Evolutionary conservation across 2,329 filamentous ascomycete genomes (phyloP).

Genomic region (Scedosporium dehoogii): DNA sequence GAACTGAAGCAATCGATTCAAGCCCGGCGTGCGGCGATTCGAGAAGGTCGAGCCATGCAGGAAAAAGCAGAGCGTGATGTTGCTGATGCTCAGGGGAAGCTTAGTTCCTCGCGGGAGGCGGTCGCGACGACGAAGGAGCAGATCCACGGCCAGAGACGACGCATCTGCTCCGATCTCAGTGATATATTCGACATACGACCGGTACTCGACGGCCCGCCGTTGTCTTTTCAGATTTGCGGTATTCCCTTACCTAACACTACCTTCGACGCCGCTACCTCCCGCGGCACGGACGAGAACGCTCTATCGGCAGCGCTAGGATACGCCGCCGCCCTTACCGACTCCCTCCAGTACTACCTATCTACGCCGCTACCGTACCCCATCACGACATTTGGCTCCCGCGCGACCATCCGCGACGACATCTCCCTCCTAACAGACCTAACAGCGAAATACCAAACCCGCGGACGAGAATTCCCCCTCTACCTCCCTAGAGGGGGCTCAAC

Average conservation of each 20-base stretch:
- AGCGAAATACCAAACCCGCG: conserved; percentile 23
- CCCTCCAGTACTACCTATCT: conserved; percentile 73
- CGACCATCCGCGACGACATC: conserved; percentile 68
- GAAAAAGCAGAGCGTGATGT: conserved; percentile 50
- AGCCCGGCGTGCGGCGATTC: conserved; percentile 58
- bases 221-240: conserved; percentile 76
- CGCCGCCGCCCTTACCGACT: conserved; percentile 63
- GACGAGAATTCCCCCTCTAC: conserved; percentile 74
- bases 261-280: conserved; percentile 43
- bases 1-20: conserved; percentile 59
- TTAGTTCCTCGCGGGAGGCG: conserved; percentile 45
- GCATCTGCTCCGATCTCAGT: conserved; percentile 76
- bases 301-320: conserved; percentile 75
- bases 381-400: conserved; percentile 60
- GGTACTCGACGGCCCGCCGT: conserved; percentile 39
- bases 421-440: conserved; percentile 39
- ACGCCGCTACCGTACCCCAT: conserved; percentile 75
- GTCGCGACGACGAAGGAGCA: conserved; percentile 50
- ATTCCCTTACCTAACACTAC: conserved; percentile 71
- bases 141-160: conserved; percentile 75
- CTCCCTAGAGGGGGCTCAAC: conserved; percentile 48
- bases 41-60: conserved; percentile 50
- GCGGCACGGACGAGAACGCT: conserved; percentile 51
- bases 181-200: conserved; percentile 75
- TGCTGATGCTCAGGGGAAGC: conserved; percentile 46